A percentile compares a stretch with the other conserved stretches of the same genome.
Evolutionary conservation across 148 eudicot species (phyloP).

Genomic region (Cornus kousa): DNA sequence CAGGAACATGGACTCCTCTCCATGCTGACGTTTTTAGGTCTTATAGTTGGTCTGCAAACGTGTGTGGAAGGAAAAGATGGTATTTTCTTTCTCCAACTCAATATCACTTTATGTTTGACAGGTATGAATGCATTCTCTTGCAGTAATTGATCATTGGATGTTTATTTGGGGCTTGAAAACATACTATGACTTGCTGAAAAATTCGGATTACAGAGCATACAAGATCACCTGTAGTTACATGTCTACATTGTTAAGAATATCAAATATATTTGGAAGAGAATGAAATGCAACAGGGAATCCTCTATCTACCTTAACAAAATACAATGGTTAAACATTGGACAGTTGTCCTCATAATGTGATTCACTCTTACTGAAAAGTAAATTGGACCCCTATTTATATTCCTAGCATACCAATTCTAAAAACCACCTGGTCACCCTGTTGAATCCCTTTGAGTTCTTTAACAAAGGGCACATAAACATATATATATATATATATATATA

Average conservation of each 20-base stretch:
- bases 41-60: slow-evolving; percentile 99
- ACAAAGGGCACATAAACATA: no score
- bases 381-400: no score
- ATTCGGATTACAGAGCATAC: background rate
- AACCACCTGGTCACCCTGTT: no score
- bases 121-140: slow-evolving; percentile 39
- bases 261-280: background rate
- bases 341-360: no score
- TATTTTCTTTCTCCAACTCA: slow-evolving; percentile 80
- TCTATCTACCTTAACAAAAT: no score
- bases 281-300: background rate
- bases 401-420: no score
- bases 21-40: slow-evolving; percentile 99
- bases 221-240: background rate
- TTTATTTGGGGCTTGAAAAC: background rate
- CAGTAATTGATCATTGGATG: background rate
- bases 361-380: no score
- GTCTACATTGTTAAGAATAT: background rate
- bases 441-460: no score
- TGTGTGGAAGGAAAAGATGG: slow-evolving; percentile 92
- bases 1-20: slow-evolving; percentile 99
- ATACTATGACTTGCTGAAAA: background rate
- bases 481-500: no score
- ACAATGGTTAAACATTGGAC: no score
- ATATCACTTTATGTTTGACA: slow-evolving; percentile 78